Conservation (phyloP, 1,284 basidiomycete species). For the Mycosarcoma mackinlayi region DNA sequence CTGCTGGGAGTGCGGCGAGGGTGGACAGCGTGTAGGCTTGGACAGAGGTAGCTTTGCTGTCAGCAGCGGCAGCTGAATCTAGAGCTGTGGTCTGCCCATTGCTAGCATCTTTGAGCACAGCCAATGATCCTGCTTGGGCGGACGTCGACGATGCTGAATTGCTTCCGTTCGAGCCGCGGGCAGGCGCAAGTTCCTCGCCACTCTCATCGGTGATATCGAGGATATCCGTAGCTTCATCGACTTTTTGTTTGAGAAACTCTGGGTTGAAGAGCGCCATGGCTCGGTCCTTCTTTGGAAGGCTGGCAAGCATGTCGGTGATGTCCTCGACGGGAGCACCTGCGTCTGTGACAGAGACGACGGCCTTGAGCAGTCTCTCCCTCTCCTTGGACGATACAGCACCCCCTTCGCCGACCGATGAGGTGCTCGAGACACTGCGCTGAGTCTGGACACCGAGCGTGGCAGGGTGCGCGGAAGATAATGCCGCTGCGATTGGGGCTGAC, state of each 20-base stretch:
- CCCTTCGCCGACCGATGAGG: constrained; percentile 37
- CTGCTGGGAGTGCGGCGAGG: constrained; percentile 76
- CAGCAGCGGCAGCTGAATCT: not conserved
- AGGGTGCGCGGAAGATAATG: constrained; percentile 10
- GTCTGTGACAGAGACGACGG: constrained; percentile 63
- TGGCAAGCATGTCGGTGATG: constrained; percentile 79
- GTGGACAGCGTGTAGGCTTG: constrained; percentile 65
- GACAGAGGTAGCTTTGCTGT: not conserved
- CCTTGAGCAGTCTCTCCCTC: constrained; percentile 78
- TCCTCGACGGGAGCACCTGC: constrained; percentile 55
- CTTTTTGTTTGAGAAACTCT: constrained; percentile 80
- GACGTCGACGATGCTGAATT: not conserved
- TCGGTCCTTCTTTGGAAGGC: constrained; percentile 84
- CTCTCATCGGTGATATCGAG: constrained; percentile 69
- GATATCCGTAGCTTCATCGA: constrained; percentile 83
- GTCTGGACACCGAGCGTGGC: constrained; percentile 25
- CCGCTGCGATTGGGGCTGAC: not conserved
- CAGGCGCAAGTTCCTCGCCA: constrained; percentile 22
- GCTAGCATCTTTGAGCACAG: constrained; percentile 24
- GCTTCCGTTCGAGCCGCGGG: not conserved
- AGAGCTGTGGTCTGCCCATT: constrained; percentile 52
- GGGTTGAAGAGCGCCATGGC: constrained; percentile 88
- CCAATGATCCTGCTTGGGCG: not conserved
- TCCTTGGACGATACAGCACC: constrained; percentile 53
- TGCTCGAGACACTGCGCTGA: constrained; percentile 43